Base-by-base conservation (phyloP, 495 filamentous ascomycete genomes). In the Penicillium cataractarum region DNA sequence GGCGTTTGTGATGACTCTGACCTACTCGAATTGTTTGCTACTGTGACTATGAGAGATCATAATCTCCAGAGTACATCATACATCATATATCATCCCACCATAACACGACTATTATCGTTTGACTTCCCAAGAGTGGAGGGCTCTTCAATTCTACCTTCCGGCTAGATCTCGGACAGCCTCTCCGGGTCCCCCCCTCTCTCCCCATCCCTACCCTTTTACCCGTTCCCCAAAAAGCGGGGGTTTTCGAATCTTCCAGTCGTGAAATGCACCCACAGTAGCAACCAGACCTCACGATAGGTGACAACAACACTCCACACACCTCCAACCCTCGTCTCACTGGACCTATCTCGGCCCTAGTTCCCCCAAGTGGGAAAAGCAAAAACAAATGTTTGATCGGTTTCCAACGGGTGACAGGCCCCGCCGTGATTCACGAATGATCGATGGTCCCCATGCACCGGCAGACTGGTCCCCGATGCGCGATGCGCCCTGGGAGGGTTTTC, bases 371-470 rank as follows among this genome's bases (percentile, higher is more conserved):
- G 21, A 46, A 15, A 4, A 21, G 9, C 9, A 46, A 37, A 39
- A 46, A 21, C 42, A n/a, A n/a, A 50, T 50, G 53, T 56, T 56
- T 56, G 53, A 56, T 56, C 53, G 35, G 19, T 13, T n/a, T 39
- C 35, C 29, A 21, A 56, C 32, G 19, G 22, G 22, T 24, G 33
- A 26, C 13, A 54, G 19, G 35, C 35, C 32, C 53, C 22, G 15
- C 35, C 9, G 17, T 21, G 33, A 56, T 56, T 56, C 53, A 33
- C 53, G 35, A 33, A 56, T 40, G 53, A 26, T 39, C 15, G 53
- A 42, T 15, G 22, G 32, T 33, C 29, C 53, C 21, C 53, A 56
- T 56, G 53, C 53, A 56, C 53, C 53, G 53, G 35, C 19, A 27
- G 21, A 13, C 2, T 56, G 53, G 53, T 56, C 53, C 24, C 35